Percentiles rank a stretch among this genome's conserved stretches.
Evolutionary conservation across 2,329 filamentous ascomycete species (phyloP).

Genomic region (Pseudogymnoascus sp.): DNA sequence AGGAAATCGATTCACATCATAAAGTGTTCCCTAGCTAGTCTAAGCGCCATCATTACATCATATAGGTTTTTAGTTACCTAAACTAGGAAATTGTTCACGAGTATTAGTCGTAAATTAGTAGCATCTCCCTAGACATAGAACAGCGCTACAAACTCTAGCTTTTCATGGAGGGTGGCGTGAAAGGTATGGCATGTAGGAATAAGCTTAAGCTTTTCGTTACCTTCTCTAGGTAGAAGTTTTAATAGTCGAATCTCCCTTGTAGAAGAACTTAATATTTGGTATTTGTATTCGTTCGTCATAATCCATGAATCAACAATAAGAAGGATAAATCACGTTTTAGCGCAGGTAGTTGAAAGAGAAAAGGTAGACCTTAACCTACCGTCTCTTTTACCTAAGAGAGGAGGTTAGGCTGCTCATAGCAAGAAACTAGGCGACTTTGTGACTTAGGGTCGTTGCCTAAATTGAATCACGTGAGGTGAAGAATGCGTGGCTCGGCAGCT

Average conservation of each 20-base stretch:
- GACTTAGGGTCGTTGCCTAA: too few relatives aligned
- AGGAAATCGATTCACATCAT: slow-evolving; percentile 15
- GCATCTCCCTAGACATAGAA: slow-evolving; percentile 12
- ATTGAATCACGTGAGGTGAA: too few relatives aligned
- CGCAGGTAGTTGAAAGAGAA: background rate
- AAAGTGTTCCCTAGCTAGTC: slow-evolving; percentile 4
- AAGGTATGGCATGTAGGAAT: slow-evolving; percentile 9
- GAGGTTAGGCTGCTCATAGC: too few relatives aligned
- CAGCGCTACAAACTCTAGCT: slow-evolving; percentile 13
- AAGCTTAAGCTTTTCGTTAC: background rate
- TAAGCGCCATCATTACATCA: slow-evolving; percentile 11
- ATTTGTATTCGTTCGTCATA: background rate
- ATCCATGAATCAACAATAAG: background rate
- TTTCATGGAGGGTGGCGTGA: slow-evolving; percentile 9
- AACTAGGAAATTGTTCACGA: slow-evolving; percentile 12
- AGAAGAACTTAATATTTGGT: slow-evolving; percentile 8
- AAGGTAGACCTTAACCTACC: background rate
- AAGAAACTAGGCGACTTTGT: too few relatives aligned
- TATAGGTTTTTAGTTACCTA: slow-evolving; percentile 14
- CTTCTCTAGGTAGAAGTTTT: slow-evolving; percentile 9
- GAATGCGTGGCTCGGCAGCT: too few relatives aligned
- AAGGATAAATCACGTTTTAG: background rate
- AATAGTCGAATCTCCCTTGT: slow-evolving; percentile 13
- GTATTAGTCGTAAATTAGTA: slow-evolving; percentile 9
- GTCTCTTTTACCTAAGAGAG: too few relatives aligned